Evolutionary conservation across 805 yeast genomes (phyloP).

Genomic region (Saturnispora ahearnii): DNA sequence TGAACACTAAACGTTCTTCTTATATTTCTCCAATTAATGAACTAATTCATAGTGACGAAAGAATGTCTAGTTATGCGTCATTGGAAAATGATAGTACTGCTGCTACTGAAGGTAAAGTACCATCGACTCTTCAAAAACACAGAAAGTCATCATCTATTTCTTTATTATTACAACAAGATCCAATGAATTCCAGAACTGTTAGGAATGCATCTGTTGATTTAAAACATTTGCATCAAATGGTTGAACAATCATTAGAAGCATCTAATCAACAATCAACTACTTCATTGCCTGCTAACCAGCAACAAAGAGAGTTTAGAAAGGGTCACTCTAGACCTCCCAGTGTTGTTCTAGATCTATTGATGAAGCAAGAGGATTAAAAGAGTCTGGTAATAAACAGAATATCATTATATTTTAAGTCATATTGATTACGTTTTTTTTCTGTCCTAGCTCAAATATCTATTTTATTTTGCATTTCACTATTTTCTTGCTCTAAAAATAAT

Average conservation of each 20-base stretch:
- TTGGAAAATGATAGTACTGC: not conserved
- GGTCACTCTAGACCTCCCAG: conserved; percentile 31
- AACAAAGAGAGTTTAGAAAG: not conserved
- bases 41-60: conserved; percentile 10
- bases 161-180: not conserved
- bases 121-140: not conserved
- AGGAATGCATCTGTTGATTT: conserved; percentile 10
- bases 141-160: conserved; percentile 1
- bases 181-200: not conserved
- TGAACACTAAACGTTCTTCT: conserved; percentile 14
- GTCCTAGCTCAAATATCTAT: not conserved
- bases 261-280: not conserved
- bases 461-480: not conserved
- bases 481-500: not conserved
- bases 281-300: not conserved
- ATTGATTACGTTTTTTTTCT: no score
- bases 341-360: conserved; percentile 30
- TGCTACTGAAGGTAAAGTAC: not conserved
- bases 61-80: not conserved
- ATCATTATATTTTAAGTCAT: no score
- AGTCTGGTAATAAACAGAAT: not conserved
- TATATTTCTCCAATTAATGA: conserved; percentile 24
- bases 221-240: conserved; percentile 11
- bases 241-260: conserved; percentile 8
- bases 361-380: not conserved